These are phyloP conservation scores for Graphilbum ipis-grandicollis DNA, from an alignment of 2,329 filamentous ascomycete genomes.

Conservation along the genomic window DNA sequence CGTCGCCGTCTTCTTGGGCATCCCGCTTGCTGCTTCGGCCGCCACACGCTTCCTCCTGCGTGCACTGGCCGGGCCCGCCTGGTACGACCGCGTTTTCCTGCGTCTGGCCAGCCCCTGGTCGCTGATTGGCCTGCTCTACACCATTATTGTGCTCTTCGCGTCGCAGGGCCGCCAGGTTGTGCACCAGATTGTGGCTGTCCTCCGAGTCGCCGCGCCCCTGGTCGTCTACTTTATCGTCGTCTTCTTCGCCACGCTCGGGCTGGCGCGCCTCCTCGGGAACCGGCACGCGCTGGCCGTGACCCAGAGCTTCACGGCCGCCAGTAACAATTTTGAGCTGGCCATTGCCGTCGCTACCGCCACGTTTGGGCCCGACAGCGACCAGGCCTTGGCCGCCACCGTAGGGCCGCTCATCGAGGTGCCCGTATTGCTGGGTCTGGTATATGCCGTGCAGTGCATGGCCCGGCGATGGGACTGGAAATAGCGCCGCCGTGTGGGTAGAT, in stretches of 20 bases:
- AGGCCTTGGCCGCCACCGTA: slow-evolving; percentile 69
- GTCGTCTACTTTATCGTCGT: slow-evolving; percentile 65
- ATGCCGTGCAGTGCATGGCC: slow-evolving; percentile 46
- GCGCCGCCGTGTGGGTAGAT: background rate
- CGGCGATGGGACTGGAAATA: slow-evolving; percentile 36
- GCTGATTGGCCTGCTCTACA: slow-evolving; percentile 70
- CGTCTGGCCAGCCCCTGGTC: slow-evolving; percentile 54
- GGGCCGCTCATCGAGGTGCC: slow-evolving; percentile 79
- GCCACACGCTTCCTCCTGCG: slow-evolving; percentile 53
- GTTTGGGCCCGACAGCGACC: slow-evolving; percentile 59
- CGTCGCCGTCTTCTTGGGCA: slow-evolving; percentile 71
- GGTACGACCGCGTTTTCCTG: slow-evolving; percentile 57
- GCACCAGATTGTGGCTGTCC: slow-evolving; percentile 66
- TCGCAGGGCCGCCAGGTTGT: slow-evolving; percentile 64
- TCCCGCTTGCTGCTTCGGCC: slow-evolving; percentile 64
- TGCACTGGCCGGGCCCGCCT: slow-evolving; percentile 30
- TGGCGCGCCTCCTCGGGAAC: slow-evolving; percentile 50
- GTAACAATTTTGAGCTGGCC: slow-evolving; percentile 85
- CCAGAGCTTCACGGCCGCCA: slow-evolving; percentile 77
- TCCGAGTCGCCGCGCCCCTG: slow-evolving; percentile 65
- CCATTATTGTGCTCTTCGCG: slow-evolving; percentile 72
- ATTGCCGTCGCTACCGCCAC: slow-evolving; percentile 76
- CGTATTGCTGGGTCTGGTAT: slow-evolving; percentile 61
- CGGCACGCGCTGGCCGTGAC: slow-evolving; percentile 54
- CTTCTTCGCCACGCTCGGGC: slow-evolving; percentile 51